Percentiles rank a stretch among this genome's conserved stretches.
phyloP scores from a whole-genome alignment of 169 alveolate species.

The Plasmodium berghei region DNA sequence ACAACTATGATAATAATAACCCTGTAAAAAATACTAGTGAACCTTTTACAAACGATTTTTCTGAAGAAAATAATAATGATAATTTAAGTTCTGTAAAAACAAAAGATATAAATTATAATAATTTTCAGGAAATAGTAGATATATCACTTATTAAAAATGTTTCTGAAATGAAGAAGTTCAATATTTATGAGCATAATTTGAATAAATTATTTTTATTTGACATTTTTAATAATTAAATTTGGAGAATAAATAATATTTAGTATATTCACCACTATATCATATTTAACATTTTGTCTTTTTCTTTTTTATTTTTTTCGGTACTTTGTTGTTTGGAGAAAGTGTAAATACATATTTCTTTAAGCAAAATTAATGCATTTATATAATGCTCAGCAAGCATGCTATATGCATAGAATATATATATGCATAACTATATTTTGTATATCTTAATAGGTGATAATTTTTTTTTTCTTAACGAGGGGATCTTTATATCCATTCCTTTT shows the following conservation, averaged over 20 bases:
- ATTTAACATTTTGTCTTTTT: not conserved
- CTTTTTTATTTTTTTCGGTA: slow-evolving; percentile 10
- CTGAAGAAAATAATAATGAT: slow-evolving; percentile 42
- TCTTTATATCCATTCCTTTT: too few species aligned
- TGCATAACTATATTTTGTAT: not conserved
- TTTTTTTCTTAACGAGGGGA: too few species aligned
- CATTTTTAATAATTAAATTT: slow-evolving; percentile 33
- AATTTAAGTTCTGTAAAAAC: slow-evolving; percentile 38
- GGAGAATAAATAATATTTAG: not conserved
- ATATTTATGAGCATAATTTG: slow-evolving; percentile 72
- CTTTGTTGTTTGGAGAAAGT: slow-evolving; percentile 8
- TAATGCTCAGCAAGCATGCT: slow-evolving; percentile 32
- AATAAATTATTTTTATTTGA: slow-evolving; percentile 59
- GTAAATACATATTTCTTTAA: slow-evolving; percentile 16
- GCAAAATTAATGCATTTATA: slow-evolving; percentile 4
- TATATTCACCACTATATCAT: not conserved
- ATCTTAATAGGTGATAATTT: too few species aligned
- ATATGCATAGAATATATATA: not conserved
- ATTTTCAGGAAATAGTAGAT: slow-evolving; percentile 47
- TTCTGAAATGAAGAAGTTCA: slow-evolving; percentile 62
- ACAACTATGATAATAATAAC: slow-evolving; percentile 11
- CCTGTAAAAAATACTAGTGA: slow-evolving; percentile 59
- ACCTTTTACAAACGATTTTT: slow-evolving; percentile 10
- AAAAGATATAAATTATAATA: slow-evolving; percentile 25
- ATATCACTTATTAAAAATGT: slow-evolving; percentile 39